Evolutionary conservation across 129 eudicot species (phyloP).

Genomic region (Arctium lappa): DNA sequence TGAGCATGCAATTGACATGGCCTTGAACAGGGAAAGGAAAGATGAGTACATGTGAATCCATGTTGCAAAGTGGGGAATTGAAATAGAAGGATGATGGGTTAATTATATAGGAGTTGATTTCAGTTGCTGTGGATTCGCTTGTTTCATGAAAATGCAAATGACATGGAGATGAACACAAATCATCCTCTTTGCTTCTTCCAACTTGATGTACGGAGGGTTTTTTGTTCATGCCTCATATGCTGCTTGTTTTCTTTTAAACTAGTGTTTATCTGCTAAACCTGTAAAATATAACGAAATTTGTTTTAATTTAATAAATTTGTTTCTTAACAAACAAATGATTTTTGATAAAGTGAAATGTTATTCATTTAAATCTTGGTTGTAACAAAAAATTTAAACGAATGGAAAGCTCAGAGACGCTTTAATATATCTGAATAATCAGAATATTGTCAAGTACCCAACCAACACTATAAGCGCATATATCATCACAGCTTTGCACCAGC

Average conservation of each 20-base stretch:
- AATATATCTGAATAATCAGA: neutral
- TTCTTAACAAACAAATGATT: too few species aligned
- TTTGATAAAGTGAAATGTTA: too few species aligned
- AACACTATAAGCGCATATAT: neutral
- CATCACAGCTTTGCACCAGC: slow-evolving; percentile 65
- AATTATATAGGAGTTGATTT: neutral
- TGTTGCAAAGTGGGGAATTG: neutral
- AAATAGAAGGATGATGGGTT: neutral
- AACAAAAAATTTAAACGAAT: too few species aligned
- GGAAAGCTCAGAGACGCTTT: neutral
- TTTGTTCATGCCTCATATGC: slow-evolving; percentile 27
- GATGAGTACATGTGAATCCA: slow-evolving; percentile 46
- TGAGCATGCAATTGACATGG: slow-evolving; percentile 53
- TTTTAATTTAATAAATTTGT: too few species aligned
- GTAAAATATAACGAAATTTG: too few species aligned
- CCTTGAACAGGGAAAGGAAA: slow-evolving; percentile 57
- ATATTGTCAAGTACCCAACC: neutral
- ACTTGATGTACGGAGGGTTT: slow-evolving; percentile 21
- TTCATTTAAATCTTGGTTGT: too few species aligned
- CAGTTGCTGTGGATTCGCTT: slow-evolving; percentile 5
- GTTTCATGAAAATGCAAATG: slow-evolving; percentile 28
- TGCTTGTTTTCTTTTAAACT: neutral
- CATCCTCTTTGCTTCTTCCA: slow-evolving; percentile 27
- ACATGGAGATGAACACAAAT: slow-evolving; percentile 10
- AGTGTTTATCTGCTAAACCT: too few species aligned